Conservation (phyloP, 805 yeast genomes). For the Candida maris region DNA sequence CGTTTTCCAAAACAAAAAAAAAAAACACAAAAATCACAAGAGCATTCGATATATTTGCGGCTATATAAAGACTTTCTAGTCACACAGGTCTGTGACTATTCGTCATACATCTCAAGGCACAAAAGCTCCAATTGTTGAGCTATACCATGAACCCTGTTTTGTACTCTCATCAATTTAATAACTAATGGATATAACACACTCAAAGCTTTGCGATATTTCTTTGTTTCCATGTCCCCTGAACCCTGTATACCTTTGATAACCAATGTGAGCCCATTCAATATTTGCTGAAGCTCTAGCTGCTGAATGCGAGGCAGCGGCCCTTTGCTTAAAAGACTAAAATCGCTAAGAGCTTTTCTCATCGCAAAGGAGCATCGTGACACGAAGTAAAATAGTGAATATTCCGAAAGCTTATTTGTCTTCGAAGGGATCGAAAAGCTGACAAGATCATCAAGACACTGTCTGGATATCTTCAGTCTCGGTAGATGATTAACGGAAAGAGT, state of each 20-base stretch:
- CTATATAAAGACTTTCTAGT: too few species aligned
- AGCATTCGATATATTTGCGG: neutral
- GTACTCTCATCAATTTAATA: slow-evolving; percentile 20
- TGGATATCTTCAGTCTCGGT: slow-evolving; percentile 47
- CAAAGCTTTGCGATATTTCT: slow-evolving; percentile 6
- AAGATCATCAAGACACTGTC: slow-evolving; percentile 54
- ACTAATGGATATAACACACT: slow-evolving; percentile 20
- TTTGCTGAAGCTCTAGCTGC: slow-evolving; percentile 51
- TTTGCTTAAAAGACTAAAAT: slow-evolving; percentile 51
- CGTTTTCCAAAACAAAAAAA: neutral
- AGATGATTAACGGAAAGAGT: slow-evolving; percentile 47
- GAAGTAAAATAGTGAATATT: slow-evolving; percentile 43
- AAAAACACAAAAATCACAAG: neutral
- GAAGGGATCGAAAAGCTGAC: slow-evolving; percentile 36
- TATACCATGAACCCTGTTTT: slow-evolving; percentile 16
- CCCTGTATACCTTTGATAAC: slow-evolving; percentile 8
- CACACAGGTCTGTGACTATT: too few species aligned
- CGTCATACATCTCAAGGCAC: slow-evolving; percentile 12
- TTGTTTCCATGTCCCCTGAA: slow-evolving; percentile 1
- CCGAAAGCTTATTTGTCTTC: slow-evolving; percentile 19
- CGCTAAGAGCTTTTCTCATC: slow-evolving; percentile 61
- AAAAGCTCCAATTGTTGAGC: slow-evolving; percentile 15
- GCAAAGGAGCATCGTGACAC: slow-evolving; percentile 57
- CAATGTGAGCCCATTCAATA: slow-evolving; percentile 41
- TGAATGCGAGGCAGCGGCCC: slow-evolving; percentile 69